Percentiles rank a stretch among this genome's conserved stretches.
Evolutionary conservation across 2,329 filamentous ascomycete species (phyloP).

Genomic region (Stachybotrys chlorohalonatus): DNA sequence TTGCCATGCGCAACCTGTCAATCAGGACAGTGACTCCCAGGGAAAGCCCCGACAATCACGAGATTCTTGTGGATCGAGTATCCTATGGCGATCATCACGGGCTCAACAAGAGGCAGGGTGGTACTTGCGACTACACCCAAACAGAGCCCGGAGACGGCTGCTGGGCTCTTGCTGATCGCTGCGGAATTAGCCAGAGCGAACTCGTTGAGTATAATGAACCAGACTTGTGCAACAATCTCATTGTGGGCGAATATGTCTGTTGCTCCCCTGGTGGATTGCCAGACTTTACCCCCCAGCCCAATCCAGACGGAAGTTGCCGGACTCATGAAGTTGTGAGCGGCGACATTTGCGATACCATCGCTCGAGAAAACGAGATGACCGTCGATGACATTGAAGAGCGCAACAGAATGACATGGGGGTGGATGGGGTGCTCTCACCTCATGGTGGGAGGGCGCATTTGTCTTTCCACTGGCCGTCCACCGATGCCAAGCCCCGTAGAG

Average conservation of each 20-base stretch:
- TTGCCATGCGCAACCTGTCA: background rate
- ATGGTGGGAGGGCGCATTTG: constrained; percentile 8
- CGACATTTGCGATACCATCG: constrained; percentile 23
- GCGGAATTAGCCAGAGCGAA: constrained; percentile 26
- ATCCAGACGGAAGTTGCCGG: constrained; percentile 24
- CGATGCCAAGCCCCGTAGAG: constrained; percentile 9
- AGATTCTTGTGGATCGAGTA: background rate
- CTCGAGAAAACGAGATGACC: constrained; percentile 9
- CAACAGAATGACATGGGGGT: constrained; percentile 9
- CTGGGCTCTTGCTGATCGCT: constrained; percentile 22
- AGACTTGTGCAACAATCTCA: constrained; percentile 22
- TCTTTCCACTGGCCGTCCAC: constrained; percentile 10
- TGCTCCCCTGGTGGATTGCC: constrained; percentile 25
- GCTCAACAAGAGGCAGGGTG: background rate
- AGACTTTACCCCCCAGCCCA: constrained; percentile 21
- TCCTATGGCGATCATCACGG: background rate
- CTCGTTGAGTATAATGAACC: constrained; percentile 28
- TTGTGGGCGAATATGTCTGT: constrained; percentile 23
- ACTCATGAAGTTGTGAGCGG: constrained; percentile 19
- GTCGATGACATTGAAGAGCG: constrained; percentile 7
- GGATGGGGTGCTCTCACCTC: constrained; percentile 2
- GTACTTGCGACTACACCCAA: constrained; percentile 13
- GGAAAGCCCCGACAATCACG: background rate
- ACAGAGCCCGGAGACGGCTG: constrained; percentile 28
- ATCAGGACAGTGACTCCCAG: background rate